phyloP scores from a whole-genome alignment of 2,329 filamentous ascomycete genomes.

The Clathrospora elynae region DNA sequence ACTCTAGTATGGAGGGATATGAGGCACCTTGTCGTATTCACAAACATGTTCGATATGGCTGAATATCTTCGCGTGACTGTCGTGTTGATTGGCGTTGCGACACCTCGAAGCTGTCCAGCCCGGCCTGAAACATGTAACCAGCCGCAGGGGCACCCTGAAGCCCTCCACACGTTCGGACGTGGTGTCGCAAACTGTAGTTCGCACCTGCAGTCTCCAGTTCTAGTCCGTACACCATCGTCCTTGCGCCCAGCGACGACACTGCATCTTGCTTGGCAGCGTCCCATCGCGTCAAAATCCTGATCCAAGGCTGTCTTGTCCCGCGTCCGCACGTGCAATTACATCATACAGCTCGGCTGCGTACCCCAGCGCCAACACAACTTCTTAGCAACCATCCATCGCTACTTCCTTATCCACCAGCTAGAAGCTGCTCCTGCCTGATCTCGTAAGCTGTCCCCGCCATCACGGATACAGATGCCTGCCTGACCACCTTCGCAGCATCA shows the following conservation, averaged over 20 bases:
- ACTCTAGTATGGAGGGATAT: constrained; percentile 1
- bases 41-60: neutral
- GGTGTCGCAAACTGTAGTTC: neutral
- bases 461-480: constrained; percentile 1
- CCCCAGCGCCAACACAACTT: constrained; percentile 20
- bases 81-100: neutral
- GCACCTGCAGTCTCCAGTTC: neutral
- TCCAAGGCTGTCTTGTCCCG: constrained; percentile 22
- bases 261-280: neutral
- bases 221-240: neutral
- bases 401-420: constrained; percentile 18
- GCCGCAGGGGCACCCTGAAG: constrained; percentile 12
- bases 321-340: constrained; percentile 39
- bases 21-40: neutral
- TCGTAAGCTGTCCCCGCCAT: no score
- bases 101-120: neutral
- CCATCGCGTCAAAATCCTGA: constrained; percentile 15
- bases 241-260: neutral
- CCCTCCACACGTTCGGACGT: neutral
- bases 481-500: constrained; percentile 2
- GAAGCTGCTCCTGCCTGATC: constrained; percentile 6
- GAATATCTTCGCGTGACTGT: neutral
- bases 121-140: neutral
- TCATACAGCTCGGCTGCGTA: constrained; percentile 31
- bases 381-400: constrained; percentile 15